Evolutionary conservation across 176 grass and related monocot genomes (phyloP).

Genomic region (bread wheat (Triticum aestivum)): DNA sequence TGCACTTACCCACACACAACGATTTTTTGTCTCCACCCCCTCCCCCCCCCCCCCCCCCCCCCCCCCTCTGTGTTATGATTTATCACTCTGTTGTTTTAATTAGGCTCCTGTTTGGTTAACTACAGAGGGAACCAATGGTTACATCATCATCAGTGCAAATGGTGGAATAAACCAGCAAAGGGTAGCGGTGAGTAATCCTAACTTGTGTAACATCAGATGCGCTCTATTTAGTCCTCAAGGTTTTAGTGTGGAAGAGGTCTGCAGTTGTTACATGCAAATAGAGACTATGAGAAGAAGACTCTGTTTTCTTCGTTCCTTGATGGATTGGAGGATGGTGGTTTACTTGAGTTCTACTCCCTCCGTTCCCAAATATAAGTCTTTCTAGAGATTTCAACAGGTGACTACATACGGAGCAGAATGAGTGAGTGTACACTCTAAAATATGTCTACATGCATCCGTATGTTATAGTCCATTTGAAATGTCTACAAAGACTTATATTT

Average conservation of each 20-base stretch:
- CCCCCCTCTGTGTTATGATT: not conserved
- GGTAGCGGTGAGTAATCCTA: constrained; percentile 72
- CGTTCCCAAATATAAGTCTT: too few species aligned
- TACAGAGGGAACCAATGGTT: constrained; percentile 69
- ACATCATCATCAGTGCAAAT: constrained; percentile 93
- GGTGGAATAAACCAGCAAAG: constrained; percentile 99
- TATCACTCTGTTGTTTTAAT: not conserved
- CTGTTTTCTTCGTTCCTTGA: not conserved
- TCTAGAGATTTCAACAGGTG: too few species aligned
- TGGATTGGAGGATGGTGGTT: not conserved
- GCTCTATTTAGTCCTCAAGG: not conserved
- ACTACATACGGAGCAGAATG: too few species aligned
- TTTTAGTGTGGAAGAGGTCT: not conserved
- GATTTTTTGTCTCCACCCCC: not conserved
- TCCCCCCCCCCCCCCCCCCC: not conserved
- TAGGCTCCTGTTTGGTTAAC: not conserved
- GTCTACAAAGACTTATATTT: too few species aligned
- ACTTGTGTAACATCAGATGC: not conserved
- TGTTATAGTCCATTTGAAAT: too few species aligned
- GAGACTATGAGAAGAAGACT: not conserved
- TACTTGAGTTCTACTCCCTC: not conserved
- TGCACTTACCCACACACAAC: constrained; percentile 17
- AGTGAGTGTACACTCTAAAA: too few species aligned
- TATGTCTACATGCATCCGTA: too few species aligned
- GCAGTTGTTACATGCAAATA: not conserved